Conservation (phyloP, 2,329 filamentous ascomycete genomes). For the Exophiala lecanii-corni region DNA sequence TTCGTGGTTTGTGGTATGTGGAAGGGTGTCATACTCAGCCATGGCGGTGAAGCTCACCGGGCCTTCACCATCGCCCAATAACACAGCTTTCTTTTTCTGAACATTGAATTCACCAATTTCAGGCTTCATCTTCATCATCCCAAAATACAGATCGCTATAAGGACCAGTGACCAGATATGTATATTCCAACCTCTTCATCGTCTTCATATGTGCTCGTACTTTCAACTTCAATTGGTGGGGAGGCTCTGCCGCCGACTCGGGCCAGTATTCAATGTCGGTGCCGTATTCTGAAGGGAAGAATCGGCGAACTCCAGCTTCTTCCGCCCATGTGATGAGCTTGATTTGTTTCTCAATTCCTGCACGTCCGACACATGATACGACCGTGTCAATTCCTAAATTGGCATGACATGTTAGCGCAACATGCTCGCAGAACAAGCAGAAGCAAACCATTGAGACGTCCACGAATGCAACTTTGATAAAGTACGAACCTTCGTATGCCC, state of each 20-base stretch:
- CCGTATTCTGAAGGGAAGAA: constrained; percentile 67
- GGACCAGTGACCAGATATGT: constrained; percentile 68
- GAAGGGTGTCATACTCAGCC: constrained; percentile 66
- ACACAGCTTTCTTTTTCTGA: constrained; percentile 51
- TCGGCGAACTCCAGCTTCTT: constrained; percentile 52
- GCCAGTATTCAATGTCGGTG: constrained; percentile 60
- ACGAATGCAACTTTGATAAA: too few relatives aligned
- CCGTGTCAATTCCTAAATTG: constrained; percentile 53
- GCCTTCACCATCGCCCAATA: constrained; percentile 60
- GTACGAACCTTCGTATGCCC: constrained; percentile 56
- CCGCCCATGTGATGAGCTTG: constrained; percentile 57
- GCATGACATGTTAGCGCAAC: not conserved
- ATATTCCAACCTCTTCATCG: constrained; percentile 48
- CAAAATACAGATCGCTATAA: constrained; percentile 61
- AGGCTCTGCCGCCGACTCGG: constrained; percentile 55
- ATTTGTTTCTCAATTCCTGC: constrained; percentile 59
- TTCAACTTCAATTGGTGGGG: constrained; percentile 67
- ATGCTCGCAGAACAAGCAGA: not conserved
- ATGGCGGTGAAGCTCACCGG: constrained; percentile 66
- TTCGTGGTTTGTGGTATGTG: too few relatives aligned
- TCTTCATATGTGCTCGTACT: constrained; percentile 57
- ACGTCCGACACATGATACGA: constrained; percentile 62
- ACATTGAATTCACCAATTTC: constrained; percentile 56
- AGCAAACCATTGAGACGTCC: too few relatives aligned
- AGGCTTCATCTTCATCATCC: constrained; percentile 34